Evolutionary conservation across 352 stramenopile species (phyloP).

Genomic region (Phytophthora citrophthora): DNA sequence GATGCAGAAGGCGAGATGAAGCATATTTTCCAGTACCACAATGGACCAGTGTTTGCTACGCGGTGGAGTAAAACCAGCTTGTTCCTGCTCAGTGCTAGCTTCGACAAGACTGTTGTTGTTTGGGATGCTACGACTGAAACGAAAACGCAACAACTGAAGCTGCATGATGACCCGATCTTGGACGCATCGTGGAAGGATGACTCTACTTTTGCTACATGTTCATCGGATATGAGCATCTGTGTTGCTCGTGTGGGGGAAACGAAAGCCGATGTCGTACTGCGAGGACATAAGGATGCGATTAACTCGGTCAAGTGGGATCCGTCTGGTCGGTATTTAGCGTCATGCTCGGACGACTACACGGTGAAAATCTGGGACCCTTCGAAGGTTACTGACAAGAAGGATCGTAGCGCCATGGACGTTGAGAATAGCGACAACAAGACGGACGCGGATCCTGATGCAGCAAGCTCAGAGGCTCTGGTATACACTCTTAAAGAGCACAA

Average conservation of each 20-base stretch:
- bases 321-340: slow-evolving; percentile 92
- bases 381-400: slow-evolving; percentile 36
- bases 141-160: slow-evolving; percentile 96
- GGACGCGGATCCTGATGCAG: slow-evolving; percentile 25
- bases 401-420: slow-evolving; percentile 34
- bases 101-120: slow-evolving; percentile 87
- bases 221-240: slow-evolving; percentile 93
- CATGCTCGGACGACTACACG: slow-evolving; percentile 98
- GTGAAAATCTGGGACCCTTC: slow-evolving; percentile 96
- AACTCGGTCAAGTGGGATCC: slow-evolving; percentile 99
- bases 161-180: slow-evolving; percentile 89
- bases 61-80: slow-evolving; percentile 82
- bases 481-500: slow-evolving; percentile 91
- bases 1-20: slow-evolving; percentile 77
- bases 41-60: slow-evolving; percentile 85
- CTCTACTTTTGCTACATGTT: slow-evolving; percentile 94
- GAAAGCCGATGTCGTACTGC: slow-evolving; percentile 83
- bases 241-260: slow-evolving; percentile 88
- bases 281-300: slow-evolving; percentile 96
- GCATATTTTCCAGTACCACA: slow-evolving; percentile 85
- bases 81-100: slow-evolving; percentile 81
- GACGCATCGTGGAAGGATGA: slow-evolving; percentile 96
- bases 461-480: slow-evolving; percentile 55
- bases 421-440: slow-evolving; percentile 38
- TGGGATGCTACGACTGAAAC: slow-evolving; percentile 88